Conservation (phyloP, 257 asterid genomes). For the Apocynum venetum region DNA sequence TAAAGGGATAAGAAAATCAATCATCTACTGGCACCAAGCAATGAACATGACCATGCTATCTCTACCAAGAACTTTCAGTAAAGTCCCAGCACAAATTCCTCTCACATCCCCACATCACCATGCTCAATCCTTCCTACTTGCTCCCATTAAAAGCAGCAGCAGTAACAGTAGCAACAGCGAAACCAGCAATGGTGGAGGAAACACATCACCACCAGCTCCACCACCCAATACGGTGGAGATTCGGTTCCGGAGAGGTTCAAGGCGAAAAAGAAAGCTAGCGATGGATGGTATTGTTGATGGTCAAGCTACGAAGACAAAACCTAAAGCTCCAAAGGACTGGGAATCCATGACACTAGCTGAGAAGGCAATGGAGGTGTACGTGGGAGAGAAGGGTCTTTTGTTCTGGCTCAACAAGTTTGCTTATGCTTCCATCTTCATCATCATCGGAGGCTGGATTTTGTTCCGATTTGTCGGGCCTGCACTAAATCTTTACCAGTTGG, state of each 20-base stretch:
- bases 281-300: constrained; percentile 21
- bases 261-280: constrained; percentile 38
- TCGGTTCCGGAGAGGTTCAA: constrained; percentile 68
- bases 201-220: constrained; percentile 28
- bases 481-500: constrained; percentile 74
- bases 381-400: constrained; percentile 69
- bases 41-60: constrained; percentile 42
- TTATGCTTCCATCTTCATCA: constrained; percentile 75
- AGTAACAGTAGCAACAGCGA: constrained; percentile 28
- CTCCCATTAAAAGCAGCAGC: constrained; percentile 31
- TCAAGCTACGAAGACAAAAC: constrained; percentile 18
- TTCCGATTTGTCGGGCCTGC: constrained; percentile 86
- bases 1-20: constrained; percentile 21
- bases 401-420: constrained; percentile 93
- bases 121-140: constrained; percentile 16
- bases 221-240: constrained; percentile 55
- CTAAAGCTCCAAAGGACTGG: constrained; percentile 60
- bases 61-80: constrained; percentile 33
- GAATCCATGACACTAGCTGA: constrained; percentile 64
- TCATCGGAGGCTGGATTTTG: constrained; percentile 81
- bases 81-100: constrained; percentile 34
- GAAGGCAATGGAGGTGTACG: constrained; percentile 69
- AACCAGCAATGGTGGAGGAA: constrained; percentile 24
- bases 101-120: constrained; percentile 16
- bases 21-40: constrained; percentile 8